Base-by-base conservation (phyloP, 1,284 basidiomycete species). In the Irpex lacteus region DNA sequence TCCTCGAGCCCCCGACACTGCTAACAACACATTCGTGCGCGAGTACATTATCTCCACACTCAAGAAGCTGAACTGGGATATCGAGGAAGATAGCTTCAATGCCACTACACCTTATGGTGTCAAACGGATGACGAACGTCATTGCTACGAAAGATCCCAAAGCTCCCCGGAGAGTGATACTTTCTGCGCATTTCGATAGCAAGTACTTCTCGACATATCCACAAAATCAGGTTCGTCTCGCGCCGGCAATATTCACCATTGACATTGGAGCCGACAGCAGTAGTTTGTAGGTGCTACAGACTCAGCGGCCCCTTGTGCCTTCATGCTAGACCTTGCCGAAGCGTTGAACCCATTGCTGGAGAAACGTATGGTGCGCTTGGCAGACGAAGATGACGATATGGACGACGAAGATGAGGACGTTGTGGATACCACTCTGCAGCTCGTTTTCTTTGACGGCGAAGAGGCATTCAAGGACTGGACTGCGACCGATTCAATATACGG, bases 381-480 rank as follows among this genome's bases (percentile, higher is more conserved):
- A 11, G 79, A 91, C 38, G 60, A 56, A 8, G 80, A 86, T 9
- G 79, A 84, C 4, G 87, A 81, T 0, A 34, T 56, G 54, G 71
- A 80, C 55, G 85, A 87, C 62, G 90, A 90, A 19, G 91, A 96
- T 65, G 88, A 91, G 38, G 91, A 94, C 63, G 82, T 91, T 21
- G 85, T 84, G 0, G 89, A 91, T 66, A 94, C 91, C 6, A 97
- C 97, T 0, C 76, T 99, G 13, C 96, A 98, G 74, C 81, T 99
- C n/a, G 81, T 99, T 19, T 98, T 99, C 73, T 96, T 99, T 67
- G 98, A 99, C 71, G 98, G 98, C 3, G 98, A 99, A 76, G 98
- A 99, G 76, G 98, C 98, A 0, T 98, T 96, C 76, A 82, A 88
- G 40, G 81, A 86, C 47, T 99, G 98, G 98, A 95, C 95, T 1